phyloP scores from a whole-genome alignment of 75 land plant genomes.

The Sequoiadendron giganteum region DNA sequence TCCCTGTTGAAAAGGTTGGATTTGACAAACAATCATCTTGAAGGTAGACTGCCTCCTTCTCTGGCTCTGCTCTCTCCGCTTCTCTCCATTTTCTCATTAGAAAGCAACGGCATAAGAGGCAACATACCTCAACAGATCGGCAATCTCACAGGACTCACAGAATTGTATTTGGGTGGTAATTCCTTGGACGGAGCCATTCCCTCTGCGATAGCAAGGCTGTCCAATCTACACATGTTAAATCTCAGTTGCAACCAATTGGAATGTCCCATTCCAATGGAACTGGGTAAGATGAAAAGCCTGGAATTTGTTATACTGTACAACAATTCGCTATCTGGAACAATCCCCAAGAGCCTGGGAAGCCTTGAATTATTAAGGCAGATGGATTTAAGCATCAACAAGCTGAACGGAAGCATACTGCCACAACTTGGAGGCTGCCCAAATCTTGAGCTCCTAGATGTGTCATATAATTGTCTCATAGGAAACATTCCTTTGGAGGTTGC shows the following conservation, averaged over 20 bases:
- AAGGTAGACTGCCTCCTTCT: no score
- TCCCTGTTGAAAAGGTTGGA: slow-evolving; percentile 1
- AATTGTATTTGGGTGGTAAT: no score
- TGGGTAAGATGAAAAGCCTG: slow-evolving; percentile 19
- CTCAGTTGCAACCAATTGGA: slow-evolving; percentile 14
- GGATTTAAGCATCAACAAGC: slow-evolving; percentile 50
- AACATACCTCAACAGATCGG: no score
- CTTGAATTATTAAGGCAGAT: slow-evolving; percentile 36
- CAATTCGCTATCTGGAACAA: slow-evolving; percentile 49
- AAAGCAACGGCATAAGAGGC: no score
- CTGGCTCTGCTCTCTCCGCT: no score
- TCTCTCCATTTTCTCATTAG: no score
- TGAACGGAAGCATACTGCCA: slow-evolving; percentile 40
- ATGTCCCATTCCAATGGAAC: slow-evolving; percentile 17
- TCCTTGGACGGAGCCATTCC: no score
- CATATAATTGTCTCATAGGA: slow-evolving; percentile 66
- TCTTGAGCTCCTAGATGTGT: slow-evolving; percentile 52
- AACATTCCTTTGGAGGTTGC: slow-evolving; percentile 36
- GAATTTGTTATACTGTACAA: slow-evolving; percentile 24
- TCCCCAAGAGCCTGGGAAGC: slow-evolving; percentile 46
- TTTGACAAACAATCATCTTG: slow-evolving; percentile 2
- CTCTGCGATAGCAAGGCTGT: no score
- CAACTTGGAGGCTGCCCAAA: slow-evolving; percentile 39
- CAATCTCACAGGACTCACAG: no score
- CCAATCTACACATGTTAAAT: no score